Evolutionary conservation across 2,329 filamentous ascomycete genomes (phyloP), one percentile per base, ranked within the genome.

Genomic region (Colletotrichum gigasporum): DNA sequence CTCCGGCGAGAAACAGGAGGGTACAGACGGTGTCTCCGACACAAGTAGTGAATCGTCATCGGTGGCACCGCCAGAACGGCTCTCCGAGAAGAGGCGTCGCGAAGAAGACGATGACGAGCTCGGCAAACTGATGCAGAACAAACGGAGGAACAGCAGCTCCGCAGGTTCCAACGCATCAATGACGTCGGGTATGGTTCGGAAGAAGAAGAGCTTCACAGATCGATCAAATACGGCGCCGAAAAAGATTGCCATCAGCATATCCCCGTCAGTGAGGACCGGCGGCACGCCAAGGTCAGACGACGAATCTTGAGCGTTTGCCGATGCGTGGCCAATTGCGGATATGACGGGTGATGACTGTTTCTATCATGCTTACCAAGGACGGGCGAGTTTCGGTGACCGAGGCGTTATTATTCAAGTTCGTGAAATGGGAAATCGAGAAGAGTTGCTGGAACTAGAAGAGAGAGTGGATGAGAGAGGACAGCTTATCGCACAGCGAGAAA

Each of bases 81-180:
- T 97, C 16, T 91, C 93, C 0, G 93, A 97, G 75, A 98, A 98
- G 78, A 90, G 95, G 48, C 87, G 95, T 48, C 88, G 96, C 70
- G 94, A 97, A 74, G 95, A 97, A 61, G 93, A 97, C 66, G 95
- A 97, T 45, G 94, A 97, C 68, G 93, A 95, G 72, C 80, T 98
- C n/a, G 89, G 90, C 57, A 97, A 96, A 78, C 84, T 97, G 70
- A 88, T 92, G 68, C 81, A 86, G 50, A 82, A 82, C 72, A 90
- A 90, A 72, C 83, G 88, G 39, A 84, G 88, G 35, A 89, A 86
- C 70, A 88, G 85, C 73, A 82, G 79, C 58, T 84, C 86, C 7
- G 80, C 80, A 2, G 80, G 79, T 14, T 76, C 79, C 9, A 82
- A 78, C 42, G 67, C 75, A 3, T 74, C 78, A 18, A 67, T 70